phyloP scores from a whole-genome alignment of 768 basidiomycete genomes.

The Mycena crocata region DNA sequence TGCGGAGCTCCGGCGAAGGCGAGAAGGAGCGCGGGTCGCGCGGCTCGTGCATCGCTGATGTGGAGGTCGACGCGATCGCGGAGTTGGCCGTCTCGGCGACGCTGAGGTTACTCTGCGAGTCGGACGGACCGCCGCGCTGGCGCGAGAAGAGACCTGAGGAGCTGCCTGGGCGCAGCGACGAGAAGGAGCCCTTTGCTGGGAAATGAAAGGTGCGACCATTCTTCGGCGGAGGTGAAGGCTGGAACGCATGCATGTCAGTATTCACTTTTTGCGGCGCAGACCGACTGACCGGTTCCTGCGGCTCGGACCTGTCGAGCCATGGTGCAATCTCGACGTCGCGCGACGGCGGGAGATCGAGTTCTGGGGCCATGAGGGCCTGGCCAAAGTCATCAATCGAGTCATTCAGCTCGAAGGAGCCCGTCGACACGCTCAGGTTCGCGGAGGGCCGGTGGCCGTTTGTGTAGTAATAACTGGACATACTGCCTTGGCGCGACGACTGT shows the following conservation, averaged over 20 bases:
- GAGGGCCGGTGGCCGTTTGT: conserved; percentile 31
- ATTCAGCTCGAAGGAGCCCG: conserved; percentile 32
- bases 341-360: conserved; percentile 29
- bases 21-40: conserved; percentile 19
- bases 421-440: conserved; percentile 29
- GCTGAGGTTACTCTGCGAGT: conserved; percentile 31
- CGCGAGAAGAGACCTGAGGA: conserved; percentile 31
- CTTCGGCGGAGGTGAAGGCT: conserved; percentile 37
- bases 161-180: conserved; percentile 36
- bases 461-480: conserved; percentile 32
- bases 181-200: conserved; percentile 45
- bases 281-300: conserved; percentile 18
- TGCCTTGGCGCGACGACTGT: conserved; percentile 33
- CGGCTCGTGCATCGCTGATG: conserved; percentile 21
- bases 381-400: conserved; percentile 40
- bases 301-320: conserved; percentile 31
- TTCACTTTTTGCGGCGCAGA: conserved; percentile 1
- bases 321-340: conserved; percentile 38
- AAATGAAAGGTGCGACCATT: conserved; percentile 38
- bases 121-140: conserved; percentile 29
- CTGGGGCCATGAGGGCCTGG: conserved; percentile 33
- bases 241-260: conserved; percentile 18
- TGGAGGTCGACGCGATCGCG: conserved; percentile 29
- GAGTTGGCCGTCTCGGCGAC: conserved; percentile 33
- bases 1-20: conserved; percentile 53